Conservation (phyloP, 148 eudicot genomes). For the Silene uniflora region DNA sequence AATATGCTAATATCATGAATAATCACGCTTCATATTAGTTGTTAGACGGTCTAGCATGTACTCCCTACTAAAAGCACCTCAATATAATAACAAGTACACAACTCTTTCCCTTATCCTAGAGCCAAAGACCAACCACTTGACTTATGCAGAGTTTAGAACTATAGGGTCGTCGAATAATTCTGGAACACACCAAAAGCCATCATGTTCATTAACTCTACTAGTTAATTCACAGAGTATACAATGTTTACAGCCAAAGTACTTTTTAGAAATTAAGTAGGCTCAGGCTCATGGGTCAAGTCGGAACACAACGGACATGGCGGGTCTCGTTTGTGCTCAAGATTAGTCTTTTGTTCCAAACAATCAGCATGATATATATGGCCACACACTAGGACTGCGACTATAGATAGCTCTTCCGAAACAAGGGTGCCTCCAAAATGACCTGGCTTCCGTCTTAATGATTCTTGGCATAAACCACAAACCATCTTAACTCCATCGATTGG, state of each 20-base stretch:
- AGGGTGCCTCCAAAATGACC: conserved; percentile 29
- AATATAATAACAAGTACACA: too few relatives aligned
- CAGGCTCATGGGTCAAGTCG: conserved; percentile 17
- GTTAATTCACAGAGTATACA: neutral
- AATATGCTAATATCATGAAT: too few relatives aligned
- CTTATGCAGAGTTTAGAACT: neutral
- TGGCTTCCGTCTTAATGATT: conserved; percentile 46
- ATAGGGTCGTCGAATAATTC: neutral
- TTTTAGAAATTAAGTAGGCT: conserved; percentile 21
- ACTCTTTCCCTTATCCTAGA: too few relatives aligned
- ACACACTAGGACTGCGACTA: conserved; percentile 75
- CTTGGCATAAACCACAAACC: conserved; percentile 61
- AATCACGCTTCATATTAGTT: too few relatives aligned
- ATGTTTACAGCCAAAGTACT: neutral
- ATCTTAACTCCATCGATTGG: conserved; percentile 35
- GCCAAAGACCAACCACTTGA: neutral
- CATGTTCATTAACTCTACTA: neutral
- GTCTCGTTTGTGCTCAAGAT: conserved; percentile 53
- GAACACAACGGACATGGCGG: conserved; percentile 72
- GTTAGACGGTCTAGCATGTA: too few relatives aligned
- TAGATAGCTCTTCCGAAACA: conserved; percentile 44
- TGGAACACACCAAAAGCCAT: too few relatives aligned
- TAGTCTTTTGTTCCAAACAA: conserved; percentile 66
- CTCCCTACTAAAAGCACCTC: too few relatives aligned
- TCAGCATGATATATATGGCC: conserved; percentile 83